These are phyloP conservation scores for Aegilops umbellulata DNA, from an alignment of 176 grass and related monocot species.

Conservation along the genomic window DNA sequence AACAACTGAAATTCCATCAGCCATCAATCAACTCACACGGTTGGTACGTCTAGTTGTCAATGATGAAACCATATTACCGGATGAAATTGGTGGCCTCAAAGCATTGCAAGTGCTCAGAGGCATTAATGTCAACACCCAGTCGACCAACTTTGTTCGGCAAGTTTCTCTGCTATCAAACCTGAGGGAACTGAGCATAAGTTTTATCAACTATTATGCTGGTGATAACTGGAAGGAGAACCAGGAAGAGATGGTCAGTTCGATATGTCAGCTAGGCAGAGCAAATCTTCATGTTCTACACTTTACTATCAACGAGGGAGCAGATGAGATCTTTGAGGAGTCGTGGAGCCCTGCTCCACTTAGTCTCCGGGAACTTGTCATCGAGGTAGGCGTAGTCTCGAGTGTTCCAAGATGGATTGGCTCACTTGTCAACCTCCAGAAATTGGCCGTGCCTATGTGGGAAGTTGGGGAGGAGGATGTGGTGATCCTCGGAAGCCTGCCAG, in stretches of 20 bases:
- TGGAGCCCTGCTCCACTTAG: neutral
- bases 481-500: conserved; percentile 5
- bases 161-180: neutral
- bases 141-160: neutral
- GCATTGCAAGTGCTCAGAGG: neutral
- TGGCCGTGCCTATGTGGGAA: neutral
- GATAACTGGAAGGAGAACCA: conserved; percentile 1
- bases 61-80: neutral
- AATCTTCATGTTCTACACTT: neutral
- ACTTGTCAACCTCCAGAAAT: neutral
- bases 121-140: neutral
- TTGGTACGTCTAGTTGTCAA: neutral
- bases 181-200: neutral
- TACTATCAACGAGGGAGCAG: neutral
- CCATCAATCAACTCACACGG: neutral
- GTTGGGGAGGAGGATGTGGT: neutral
- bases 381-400: neutral
- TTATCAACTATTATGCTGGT: conserved; percentile 5
- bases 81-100: neutral
- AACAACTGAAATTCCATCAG: neutral
- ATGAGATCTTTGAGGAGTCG: neutral
- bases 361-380: neutral
- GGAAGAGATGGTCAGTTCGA: neutral
- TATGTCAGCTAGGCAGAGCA: neutral
- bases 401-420: conserved; percentile 1